Percentiles rank a stretch among this genome's conserved stretches.
Evolutionary conservation across 176 grass and related monocot species (phyloP).

Genomic region (Triticum dicoccoides): DNA sequence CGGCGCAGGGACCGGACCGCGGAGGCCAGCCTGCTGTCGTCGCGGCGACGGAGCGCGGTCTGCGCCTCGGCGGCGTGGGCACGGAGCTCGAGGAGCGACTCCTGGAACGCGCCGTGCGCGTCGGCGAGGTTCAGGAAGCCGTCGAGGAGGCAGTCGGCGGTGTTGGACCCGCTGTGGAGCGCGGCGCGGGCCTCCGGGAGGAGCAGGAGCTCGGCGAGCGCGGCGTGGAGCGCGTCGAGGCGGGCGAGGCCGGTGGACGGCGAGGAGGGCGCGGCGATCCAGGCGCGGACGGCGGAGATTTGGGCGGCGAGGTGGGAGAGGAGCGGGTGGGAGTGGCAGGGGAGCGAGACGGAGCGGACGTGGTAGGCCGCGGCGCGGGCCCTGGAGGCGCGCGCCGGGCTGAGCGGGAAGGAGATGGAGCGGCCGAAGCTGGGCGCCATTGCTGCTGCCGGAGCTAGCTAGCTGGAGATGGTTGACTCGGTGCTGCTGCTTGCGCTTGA

Average conservation of each 20-base stretch:
- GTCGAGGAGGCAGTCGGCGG: conserved; percentile 48
- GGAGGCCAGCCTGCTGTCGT: conserved; percentile 26
- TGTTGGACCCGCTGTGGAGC: not conserved
- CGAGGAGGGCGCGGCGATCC: not conserved
- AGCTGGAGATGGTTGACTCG: not conserved
- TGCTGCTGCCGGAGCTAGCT: not conserved
- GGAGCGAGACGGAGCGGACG: conserved; percentile 48
- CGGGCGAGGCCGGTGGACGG: conserved; percentile 13
- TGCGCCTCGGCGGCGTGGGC: conserved; percentile 35
- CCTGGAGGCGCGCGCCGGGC: conserved; percentile 16
- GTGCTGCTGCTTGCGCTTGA: not conserved
- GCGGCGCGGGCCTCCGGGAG: conserved; percentile 32
- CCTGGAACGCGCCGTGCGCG: conserved; percentile 57
- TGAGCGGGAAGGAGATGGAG: conserved; percentile 57
- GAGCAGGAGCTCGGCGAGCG: conserved; percentile 43
- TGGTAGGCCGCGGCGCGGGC: conserved; percentile 19
- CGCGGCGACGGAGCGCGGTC: conserved; percentile 47
- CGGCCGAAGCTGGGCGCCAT: conserved; percentile 68
- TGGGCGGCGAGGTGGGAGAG: conserved; percentile 38
- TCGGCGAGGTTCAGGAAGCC: conserved; percentile 59
- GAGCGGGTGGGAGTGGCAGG: conserved; percentile 43
- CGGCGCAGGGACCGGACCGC: conserved; percentile 26
- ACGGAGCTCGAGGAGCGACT: conserved; percentile 25
- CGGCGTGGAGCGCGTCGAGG: conserved; percentile 44
- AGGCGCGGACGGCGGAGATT: conserved; percentile 33